A percentile compares a stretch with the other conserved stretches of the same genome.
Evolutionary conservation across 345 rosid species (phyloP).

Genomic region (Hibiscus syriacus): DNA sequence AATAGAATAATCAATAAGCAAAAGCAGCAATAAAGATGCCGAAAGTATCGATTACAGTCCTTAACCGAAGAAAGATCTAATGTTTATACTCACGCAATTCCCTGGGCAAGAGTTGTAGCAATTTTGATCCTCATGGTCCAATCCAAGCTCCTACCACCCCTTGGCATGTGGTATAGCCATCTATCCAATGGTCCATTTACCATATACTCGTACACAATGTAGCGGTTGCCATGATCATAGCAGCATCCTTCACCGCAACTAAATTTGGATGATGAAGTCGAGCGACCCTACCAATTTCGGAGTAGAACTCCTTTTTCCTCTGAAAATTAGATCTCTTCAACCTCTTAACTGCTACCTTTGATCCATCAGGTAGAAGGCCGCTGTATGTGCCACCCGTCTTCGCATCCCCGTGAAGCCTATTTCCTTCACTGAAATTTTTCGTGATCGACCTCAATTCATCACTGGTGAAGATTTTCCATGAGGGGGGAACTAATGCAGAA

Average conservation of each 20-base stretch:
- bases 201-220: constrained; percentile 84
- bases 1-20: no score
- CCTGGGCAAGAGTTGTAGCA: constrained; percentile 92
- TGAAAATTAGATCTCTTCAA: constrained; percentile 84
- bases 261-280: constrained; percentile 78
- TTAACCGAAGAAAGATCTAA: neutral
- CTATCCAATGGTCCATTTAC: constrained; percentile 90
- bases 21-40: neutral
- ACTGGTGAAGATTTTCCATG: constrained; percentile 80
- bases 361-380: constrained; percentile 73
- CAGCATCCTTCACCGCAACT: constrained; percentile 90
- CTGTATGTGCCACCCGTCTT: constrained; percentile 96
- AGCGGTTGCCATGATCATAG: constrained; percentile 86
- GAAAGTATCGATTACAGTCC: neutral
- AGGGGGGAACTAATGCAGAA: constrained; percentile 68
- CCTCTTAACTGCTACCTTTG: constrained; percentile 91
- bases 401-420: constrained; percentile 79
- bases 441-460: constrained; percentile 83
- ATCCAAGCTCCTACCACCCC: constrained; percentile 83
- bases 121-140: constrained; percentile 92
- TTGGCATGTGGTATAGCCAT: constrained; percentile 89
- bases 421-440: constrained; percentile 85
- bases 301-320: constrained; percentile 91
- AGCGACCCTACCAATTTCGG: constrained; percentile 85
- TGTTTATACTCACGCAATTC: constrained; percentile 75